A percentile compares a stretch with the other conserved stretches of the same genome.
phyloP scores from a whole-genome alignment of 106 monocot genomes.

The Dioscorea zingiberensis region DNA sequence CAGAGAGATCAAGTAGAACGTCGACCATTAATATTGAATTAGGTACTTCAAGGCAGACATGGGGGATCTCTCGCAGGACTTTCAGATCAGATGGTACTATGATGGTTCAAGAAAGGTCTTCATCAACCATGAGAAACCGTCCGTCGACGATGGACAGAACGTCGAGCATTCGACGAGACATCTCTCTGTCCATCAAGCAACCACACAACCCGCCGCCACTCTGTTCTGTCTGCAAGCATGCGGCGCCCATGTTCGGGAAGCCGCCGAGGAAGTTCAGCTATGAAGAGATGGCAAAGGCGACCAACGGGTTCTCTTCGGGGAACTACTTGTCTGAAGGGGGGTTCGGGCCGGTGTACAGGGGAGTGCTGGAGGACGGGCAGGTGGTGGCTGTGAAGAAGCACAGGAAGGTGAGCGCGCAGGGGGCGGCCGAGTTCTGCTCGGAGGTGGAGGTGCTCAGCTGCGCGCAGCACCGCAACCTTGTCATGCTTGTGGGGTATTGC shows the following conservation, averaged over 20 bases:
- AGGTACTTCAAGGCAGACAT: too few relatives aligned
- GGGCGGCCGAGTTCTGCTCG: conserved; percentile 23
- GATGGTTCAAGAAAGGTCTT: neutral
- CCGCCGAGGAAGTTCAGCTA: conserved; percentile 45
- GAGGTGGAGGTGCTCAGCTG: conserved; percentile 60
- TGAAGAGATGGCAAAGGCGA: conserved; percentile 36
- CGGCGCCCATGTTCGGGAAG: conserved; percentile 45
- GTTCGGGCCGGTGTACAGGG: conserved; percentile 38
- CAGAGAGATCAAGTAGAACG: too few relatives aligned
- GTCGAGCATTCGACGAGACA: conserved; percentile 10
- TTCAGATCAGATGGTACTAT: neutral
- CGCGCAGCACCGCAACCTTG: conserved; percentile 55
- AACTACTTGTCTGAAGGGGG: conserved; percentile 44
- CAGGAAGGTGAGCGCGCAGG: conserved; percentile 9
- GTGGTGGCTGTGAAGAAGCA: conserved; percentile 55
- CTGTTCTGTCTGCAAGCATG: conserved; percentile 49
- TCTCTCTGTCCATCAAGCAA: conserved; percentile 13
- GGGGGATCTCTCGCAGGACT: neutral
- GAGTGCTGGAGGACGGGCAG: conserved; percentile 39
- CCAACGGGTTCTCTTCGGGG: conserved; percentile 26
- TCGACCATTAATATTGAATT: too few relatives aligned
- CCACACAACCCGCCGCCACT: conserved; percentile 35
- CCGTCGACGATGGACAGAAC: neutral
- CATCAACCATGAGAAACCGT: neutral
- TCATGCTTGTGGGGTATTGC: conserved; percentile 54